Evolutionary conservation across 495 filamentous ascomycete genomes (phyloP).

Genomic region (Hypoxylon fuscum): DNA sequence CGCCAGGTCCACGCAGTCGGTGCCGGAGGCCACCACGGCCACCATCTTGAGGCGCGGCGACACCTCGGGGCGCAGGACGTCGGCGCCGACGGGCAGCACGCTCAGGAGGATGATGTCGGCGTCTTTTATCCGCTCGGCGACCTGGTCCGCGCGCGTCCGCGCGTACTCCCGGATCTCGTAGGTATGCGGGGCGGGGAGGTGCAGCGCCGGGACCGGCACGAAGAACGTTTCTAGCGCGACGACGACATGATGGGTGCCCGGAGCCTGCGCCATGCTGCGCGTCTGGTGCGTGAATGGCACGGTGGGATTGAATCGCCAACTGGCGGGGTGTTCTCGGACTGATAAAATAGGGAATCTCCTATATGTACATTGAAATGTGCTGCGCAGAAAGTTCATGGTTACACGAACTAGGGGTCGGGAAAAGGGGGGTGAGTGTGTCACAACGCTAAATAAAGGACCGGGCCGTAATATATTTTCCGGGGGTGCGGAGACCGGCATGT

Average conservation of each 20-base stretch:
- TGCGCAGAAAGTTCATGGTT: background rate
- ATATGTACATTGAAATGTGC: background rate
- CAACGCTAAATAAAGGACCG: constrained; percentile 1
- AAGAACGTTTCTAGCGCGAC: constrained; percentile 59
- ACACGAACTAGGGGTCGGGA: too few relatives aligned
- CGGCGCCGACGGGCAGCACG: constrained; percentile 49
- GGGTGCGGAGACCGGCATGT: constrained; percentile 23
- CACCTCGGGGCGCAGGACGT: constrained; percentile 46
- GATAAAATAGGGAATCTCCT: background rate
- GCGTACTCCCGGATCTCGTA: constrained; percentile 46
- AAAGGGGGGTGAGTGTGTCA: background rate
- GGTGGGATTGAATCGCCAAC: background rate
- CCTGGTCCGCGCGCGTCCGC: constrained; percentile 42
- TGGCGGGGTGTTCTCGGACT: background rate
- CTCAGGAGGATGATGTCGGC: constrained; percentile 61
- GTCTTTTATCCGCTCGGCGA: constrained; percentile 51
- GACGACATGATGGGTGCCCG: constrained; percentile 47
- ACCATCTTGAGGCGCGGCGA: constrained; percentile 55
- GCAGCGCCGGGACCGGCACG: constrained; percentile 54
- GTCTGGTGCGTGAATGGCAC: background rate
- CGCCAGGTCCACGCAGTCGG: constrained; percentile 59
- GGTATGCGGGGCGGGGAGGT: constrained; percentile 50
- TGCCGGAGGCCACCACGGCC: constrained; percentile 61
- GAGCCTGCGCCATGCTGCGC: constrained; percentile 9
- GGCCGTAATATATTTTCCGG: constrained; percentile 24